A percentile compares a stretch with the other conserved stretches of the same genome.
Evolutionary conservation across 495 filamentous ascomycete species (phyloP).

Genomic region (Saxophila tyrrhenica): DNA sequence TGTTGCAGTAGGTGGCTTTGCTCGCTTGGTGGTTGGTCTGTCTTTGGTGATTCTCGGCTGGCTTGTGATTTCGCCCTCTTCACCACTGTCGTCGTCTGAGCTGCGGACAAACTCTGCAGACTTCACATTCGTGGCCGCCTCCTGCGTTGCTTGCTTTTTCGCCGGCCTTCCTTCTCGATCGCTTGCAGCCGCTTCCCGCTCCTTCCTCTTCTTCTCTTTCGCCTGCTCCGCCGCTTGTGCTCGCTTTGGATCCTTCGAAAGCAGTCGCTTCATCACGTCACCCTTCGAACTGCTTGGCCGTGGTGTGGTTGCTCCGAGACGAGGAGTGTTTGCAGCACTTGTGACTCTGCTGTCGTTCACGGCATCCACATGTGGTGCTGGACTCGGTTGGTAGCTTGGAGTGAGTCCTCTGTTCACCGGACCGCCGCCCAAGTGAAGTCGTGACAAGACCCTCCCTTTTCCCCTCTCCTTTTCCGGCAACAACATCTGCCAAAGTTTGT

Average conservation of each 20-base stretch:
- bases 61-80: constrained; percentile 5
- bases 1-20: neutral
- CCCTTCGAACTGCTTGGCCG: constrained; percentile 29
- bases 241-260: constrained; percentile 47
- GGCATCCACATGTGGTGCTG: constrained; percentile 42
- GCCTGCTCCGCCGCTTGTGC: constrained; percentile 21
- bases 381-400: constrained; percentile 28
- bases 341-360: constrained; percentile 21
- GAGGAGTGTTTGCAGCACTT: constrained; percentile 28
- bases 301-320: constrained; percentile 34
- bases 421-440: constrained; percentile 43
- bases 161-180: constrained; percentile 20
- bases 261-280: constrained; percentile 47
- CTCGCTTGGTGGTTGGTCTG: constrained; percentile 2
- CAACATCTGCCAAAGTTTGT: constrained; percentile 70
- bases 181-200: constrained; percentile 20
- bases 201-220: constrained; percentile 25
- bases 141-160: constrained; percentile 16
- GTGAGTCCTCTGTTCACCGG: constrained; percentile 32
- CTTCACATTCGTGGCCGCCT: constrained; percentile 40
- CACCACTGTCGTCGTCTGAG: constrained; percentile 60
- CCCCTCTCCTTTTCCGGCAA: constrained; percentile 63
- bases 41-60: neutral
- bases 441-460: constrained; percentile 70
- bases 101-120: constrained; percentile 67